Evolutionary conservation across 129 eudicot species (phyloP).

Genomic region (Daucus carota): DH1_v3.0 NC_030387.2:12933001-12933500

Average conservation of each 20-base stretch:
- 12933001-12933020: slow-evolving; percentile 31
- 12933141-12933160: slow-evolving; percentile 89
- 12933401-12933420: slow-evolving; percentile 29
- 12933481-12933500: slow-evolving; percentile 34
- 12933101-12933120: slow-evolving; percentile 74
- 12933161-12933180: slow-evolving; percentile 89
- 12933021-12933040: slow-evolving; percentile 34
- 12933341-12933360: slow-evolving; percentile 77
- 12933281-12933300: slow-evolving; percentile 52
- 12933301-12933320: slow-evolving; percentile 73
- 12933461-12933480: slow-evolving; percentile 31
- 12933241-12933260: slow-evolving; percentile 41
- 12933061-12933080: slow-evolving; percentile 95
- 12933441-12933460: slow-evolving; percentile 32
- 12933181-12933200: slow-evolving; percentile 88
- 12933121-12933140: slow-evolving; percentile 98
- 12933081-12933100: slow-evolving; percentile 65
- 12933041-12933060: slow-evolving; percentile 70
- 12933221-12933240: slow-evolving; percentile 88
- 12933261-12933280: slow-evolving; percentile 31
- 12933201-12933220: slow-evolving; percentile 96
- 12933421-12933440: slow-evolving; percentile 27
- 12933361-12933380: slow-evolving; percentile 72
- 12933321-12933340: slow-evolving; percentile 82
- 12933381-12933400: slow-evolving; percentile 25